Percentiles rank a stretch among this genome's conserved stretches.
These are phyloP conservation scores for Pseudotulostoma volvatum DNA, from an alignment of 495 filamentous ascomycete species.

Conservation along the genomic window DNA sequence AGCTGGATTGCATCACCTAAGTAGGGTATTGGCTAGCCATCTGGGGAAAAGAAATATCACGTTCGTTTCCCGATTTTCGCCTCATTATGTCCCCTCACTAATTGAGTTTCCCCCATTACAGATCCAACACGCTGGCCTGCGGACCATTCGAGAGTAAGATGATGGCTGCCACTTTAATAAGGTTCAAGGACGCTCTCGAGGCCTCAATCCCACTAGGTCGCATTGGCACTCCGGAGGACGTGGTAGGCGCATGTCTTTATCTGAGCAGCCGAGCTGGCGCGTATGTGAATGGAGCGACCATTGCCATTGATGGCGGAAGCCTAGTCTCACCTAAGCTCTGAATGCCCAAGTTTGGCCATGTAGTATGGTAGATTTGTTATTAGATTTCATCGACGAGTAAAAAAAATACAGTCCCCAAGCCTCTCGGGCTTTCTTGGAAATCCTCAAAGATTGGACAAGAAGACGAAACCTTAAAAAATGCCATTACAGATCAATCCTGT, in stretches of 20 bases:
- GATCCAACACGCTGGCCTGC: slow-evolving; percentile 53
- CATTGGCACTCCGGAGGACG: slow-evolving; percentile 54
- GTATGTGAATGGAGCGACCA: slow-evolving; percentile 64
- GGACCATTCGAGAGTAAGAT: slow-evolving; percentile 73
- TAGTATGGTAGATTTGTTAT: too few species aligned
- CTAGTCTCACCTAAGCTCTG: slow-evolving; percentile 38
- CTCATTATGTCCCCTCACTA: not conserved
- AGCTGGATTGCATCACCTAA: slow-evolving; percentile 57
- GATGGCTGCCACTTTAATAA: slow-evolving; percentile 56
- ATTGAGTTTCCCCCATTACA: slow-evolving; percentile 5
- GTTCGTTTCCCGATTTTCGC: slow-evolving; percentile 16
- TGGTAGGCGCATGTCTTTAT: slow-evolving; percentile 63
- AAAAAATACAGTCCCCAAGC: slow-evolving; percentile 8
- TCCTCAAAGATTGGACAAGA: too few species aligned
- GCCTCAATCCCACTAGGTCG: slow-evolving; percentile 48
- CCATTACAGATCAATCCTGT: too few species aligned
- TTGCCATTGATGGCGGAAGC: slow-evolving; percentile 54
- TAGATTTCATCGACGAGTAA: too few species aligned
- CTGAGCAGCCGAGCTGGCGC: slow-evolving; percentile 52
- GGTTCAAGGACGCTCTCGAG: slow-evolving; percentile 45
- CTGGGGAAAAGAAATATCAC: slow-evolving; percentile 56
- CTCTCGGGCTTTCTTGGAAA: not conserved
- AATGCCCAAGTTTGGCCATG: too few species aligned
- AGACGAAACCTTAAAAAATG: too few species aligned
- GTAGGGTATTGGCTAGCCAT: slow-evolving; percentile 53